Percentiles rank a stretch among this genome's conserved stretches.
Evolutionary conservation across 306 rosid species (phyloP).

Genomic region (Vachellia collinsii): DNA sequence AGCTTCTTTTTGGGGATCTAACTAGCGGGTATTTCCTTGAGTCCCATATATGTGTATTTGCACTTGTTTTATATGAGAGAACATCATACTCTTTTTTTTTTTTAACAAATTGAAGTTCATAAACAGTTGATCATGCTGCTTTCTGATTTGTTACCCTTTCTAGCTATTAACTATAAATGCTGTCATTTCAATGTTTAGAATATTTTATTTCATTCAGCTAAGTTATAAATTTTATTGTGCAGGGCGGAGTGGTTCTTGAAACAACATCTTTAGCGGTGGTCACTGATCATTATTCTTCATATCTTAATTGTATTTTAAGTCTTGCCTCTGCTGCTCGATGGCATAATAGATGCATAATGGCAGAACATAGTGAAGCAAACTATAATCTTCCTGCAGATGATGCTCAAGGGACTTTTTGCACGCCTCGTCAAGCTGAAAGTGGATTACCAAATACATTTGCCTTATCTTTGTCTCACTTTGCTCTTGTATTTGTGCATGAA

Average conservation of each 20-base stretch:
- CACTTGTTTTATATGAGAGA: background rate
- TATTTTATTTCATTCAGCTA: constrained; percentile 32
- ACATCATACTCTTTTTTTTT: background rate
- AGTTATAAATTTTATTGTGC: constrained; percentile 48
- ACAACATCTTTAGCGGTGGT: constrained; percentile 61
- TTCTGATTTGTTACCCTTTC: constrained; percentile 21
- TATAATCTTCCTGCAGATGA: constrained; percentile 35
- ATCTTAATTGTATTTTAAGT: constrained; percentile 49
- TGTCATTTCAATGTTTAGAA: constrained; percentile 31
- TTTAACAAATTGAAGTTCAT: constrained; percentile 25
- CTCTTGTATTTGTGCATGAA: constrained; percentile 61
- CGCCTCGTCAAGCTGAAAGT: constrained; percentile 49
- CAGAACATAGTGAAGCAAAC: constrained; percentile 44
- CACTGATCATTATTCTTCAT: constrained; percentile 48
- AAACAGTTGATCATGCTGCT: constrained; percentile 14
- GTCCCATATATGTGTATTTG: background rate
- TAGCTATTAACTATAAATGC: constrained; percentile 10
- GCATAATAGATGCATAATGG: constrained; percentile 41
- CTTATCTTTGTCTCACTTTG: constrained; percentile 57
- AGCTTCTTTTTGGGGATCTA: background rate
- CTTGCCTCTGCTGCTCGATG: constrained; percentile 45
- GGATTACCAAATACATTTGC: constrained; percentile 52
- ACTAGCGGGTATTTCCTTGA: background rate
- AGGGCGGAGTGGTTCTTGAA: constrained; percentile 88
- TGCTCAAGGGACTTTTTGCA: constrained; percentile 44